Evolutionary conservation across 371 early-diverging fungal species (phyloP).

Genomic region (Dipsacomyces acuminosporus): DNA sequence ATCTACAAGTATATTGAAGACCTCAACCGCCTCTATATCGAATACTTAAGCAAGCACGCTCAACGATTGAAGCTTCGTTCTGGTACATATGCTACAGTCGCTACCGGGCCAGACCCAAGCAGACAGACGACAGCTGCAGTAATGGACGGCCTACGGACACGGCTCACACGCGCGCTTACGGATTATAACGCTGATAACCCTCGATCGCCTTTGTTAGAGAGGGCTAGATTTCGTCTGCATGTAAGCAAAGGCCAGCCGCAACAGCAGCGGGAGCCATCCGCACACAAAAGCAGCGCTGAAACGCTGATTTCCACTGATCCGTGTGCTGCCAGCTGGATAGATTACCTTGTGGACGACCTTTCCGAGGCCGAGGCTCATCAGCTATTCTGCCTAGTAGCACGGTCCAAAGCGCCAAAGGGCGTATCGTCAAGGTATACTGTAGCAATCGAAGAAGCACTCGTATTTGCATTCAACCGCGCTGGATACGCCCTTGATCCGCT

Average conservation of each 20-base stretch:
- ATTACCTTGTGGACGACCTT: conserved; percentile 29
- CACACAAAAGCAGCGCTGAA: not conserved
- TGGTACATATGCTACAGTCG: conserved; percentile 10
- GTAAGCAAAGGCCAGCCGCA: not conserved
- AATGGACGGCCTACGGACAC: conserved; percentile 5
- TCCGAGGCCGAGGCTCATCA: conserved; percentile 11
- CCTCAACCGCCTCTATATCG: conserved; percentile 16
- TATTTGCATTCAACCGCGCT: conserved; percentile 26
- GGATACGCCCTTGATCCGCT: conserved; percentile 21
- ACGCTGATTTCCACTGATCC: conserved; percentile 12
- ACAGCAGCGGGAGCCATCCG: not conserved
- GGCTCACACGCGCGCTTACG: not conserved
- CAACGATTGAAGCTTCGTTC: conserved; percentile 16
- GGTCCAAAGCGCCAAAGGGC: conserved; percentile 14
- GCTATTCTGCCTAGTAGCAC: conserved; percentile 23
- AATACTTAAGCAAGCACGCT: not conserved
- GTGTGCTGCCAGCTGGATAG: conserved; percentile 26
- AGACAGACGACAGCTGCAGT: conserved; percentile 4
- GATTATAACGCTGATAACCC: conserved; percentile 3
- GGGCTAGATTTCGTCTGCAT: conserved; percentile 1
- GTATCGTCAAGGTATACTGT: conserved; percentile 9
- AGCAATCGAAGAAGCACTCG: conserved; percentile 37
- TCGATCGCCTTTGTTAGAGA: conserved; percentile 8
- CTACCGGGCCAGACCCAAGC: not conserved
- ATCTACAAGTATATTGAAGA: conserved; percentile 21